Evolutionary conservation across 2,329 filamentous ascomycete species (phyloP).

Genomic region (Didymellaceae sp.): DNA sequence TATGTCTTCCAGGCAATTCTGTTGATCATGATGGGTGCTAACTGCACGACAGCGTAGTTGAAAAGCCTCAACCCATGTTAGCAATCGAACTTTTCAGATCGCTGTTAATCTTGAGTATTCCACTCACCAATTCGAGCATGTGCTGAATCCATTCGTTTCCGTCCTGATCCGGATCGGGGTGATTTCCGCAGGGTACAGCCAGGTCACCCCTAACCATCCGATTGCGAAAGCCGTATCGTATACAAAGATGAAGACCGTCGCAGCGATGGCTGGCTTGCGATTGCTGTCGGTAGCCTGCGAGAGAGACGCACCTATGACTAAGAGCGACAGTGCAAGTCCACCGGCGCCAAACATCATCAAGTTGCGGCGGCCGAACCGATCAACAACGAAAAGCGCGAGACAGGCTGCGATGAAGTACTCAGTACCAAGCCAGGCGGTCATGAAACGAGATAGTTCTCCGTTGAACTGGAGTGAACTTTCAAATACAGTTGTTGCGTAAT

Average conservation of each 20-base stretch:
- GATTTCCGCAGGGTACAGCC: slow-evolving; percentile 71
- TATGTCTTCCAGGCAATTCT: slow-evolving; percentile 64
- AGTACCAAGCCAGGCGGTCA: slow-evolving; percentile 51
- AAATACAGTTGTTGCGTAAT: slow-evolving; percentile 54
- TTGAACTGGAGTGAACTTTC: slow-evolving; percentile 49
- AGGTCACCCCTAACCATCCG: slow-evolving; percentile 80
- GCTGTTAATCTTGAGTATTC: too few relatives aligned
- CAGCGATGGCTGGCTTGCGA: slow-evolving; percentile 44
- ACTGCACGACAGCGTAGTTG: slow-evolving; percentile 70
- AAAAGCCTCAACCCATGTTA: too few relatives aligned
- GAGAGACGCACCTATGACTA: slow-evolving; percentile 45
- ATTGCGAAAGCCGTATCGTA: slow-evolving; percentile 92
- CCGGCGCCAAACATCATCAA: slow-evolving; percentile 49
- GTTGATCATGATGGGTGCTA: slow-evolving; percentile 66
- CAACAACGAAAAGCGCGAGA: slow-evolving; percentile 52
- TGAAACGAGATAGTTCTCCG: slow-evolving; percentile 42
- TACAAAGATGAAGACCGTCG: slow-evolving; percentile 87
- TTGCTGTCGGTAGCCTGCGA: slow-evolving; percentile 40
- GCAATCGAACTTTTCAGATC: too few relatives aligned
- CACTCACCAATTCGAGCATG: slow-evolving; percentile 66
- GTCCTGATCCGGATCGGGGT: slow-evolving; percentile 88
- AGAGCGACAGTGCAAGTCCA: too few relatives aligned
- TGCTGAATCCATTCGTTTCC: slow-evolving; percentile 84
- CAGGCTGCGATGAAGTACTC: slow-evolving; percentile 52
- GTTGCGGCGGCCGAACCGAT: slow-evolving; percentile 47